Percentiles rank a stretch among this genome's conserved stretches.
Evolutionary conservation across 768 basidiomycete species (phyloP).

Genomic region (Cystofilobasidium ferigula): DNA sequence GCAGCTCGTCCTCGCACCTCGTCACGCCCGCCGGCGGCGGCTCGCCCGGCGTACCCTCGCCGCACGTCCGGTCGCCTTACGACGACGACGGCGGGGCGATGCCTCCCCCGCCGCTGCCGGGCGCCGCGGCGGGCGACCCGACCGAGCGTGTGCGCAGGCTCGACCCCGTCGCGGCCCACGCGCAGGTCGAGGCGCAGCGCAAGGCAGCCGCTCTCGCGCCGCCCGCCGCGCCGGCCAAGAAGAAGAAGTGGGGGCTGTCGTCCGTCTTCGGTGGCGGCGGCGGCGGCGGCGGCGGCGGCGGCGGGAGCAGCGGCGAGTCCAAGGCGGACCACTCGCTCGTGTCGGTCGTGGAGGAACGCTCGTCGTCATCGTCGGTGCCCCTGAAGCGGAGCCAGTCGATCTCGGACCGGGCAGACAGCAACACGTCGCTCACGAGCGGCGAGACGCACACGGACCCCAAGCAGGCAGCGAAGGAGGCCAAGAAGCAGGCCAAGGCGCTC

Average conservation of each 20-base stretch:
- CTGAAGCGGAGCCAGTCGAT: slow-evolving; percentile 38
- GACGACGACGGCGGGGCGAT: slow-evolving; percentile 24
- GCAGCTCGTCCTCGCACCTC: slow-evolving; percentile 11
- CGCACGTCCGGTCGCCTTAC: slow-evolving; percentile 20
- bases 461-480: slow-evolving; percentile 69
- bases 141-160: slow-evolving; percentile 21
- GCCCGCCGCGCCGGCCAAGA: slow-evolving; percentile 27
- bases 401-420: slow-evolving; percentile 32
- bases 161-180: slow-evolving; percentile 28
- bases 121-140: neutral
- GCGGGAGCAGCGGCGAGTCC: slow-evolving; percentile 33
- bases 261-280: too few relatives aligned
- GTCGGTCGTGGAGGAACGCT: slow-evolving; percentile 31
- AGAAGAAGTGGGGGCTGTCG: slow-evolving; percentile 39
- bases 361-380: slow-evolving; percentile 20
- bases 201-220: neutral
- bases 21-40: neutral
- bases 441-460: slow-evolving; percentile 48
- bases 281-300: too few relatives aligned
- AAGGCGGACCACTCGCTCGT: slow-evolving; percentile 24
- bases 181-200: slow-evolving; percentile 19
- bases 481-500: slow-evolving; percentile 64
- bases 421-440: slow-evolving; percentile 28
- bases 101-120: slow-evolving; percentile 18
- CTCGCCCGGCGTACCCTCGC: slow-evolving; percentile 1